These are phyloP conservation scores for Ogataea chonburiensis DNA, from an alignment of 805 yeast genomes.

Conservation along the genomic window DNA sequence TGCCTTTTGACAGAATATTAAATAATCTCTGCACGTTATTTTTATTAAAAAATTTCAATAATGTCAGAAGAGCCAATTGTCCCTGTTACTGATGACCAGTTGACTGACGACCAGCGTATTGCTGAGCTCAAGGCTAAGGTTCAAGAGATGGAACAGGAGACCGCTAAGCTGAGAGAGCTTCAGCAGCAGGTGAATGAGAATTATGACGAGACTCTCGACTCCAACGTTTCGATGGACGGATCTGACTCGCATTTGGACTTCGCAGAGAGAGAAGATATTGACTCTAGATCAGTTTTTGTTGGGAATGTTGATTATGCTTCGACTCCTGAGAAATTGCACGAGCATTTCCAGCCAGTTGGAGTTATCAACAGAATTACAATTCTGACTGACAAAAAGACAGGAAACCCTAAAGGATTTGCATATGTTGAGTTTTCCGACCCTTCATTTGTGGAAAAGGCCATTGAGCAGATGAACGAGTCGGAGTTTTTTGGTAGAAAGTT, in stretches of 20 bases:
- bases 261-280: constrained; percentile 58
- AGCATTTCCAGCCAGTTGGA: constrained; percentile 69
- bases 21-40: constrained; percentile 4
- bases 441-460: constrained; percentile 61
- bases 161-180: constrained; percentile 57
- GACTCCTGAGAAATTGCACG: constrained; percentile 76
- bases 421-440: constrained; percentile 79
- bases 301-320: constrained; percentile 83
- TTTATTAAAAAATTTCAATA: constrained; percentile 1
- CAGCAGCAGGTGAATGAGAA: constrained; percentile 38
- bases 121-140: constrained; percentile 44
- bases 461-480: constrained; percentile 58
- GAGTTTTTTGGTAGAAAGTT: constrained; percentile 66
- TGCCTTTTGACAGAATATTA: constrained; percentile 1
- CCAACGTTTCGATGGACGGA: constrained; percentile 20
- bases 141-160: constrained; percentile 61
- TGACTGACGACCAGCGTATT: constrained; percentile 25
- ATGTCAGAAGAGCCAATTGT: constrained; percentile 11
- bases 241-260: constrained; percentile 21
- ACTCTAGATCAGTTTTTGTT: constrained; percentile 72
- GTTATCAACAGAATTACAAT: constrained; percentile 79
- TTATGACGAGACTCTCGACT: constrained; percentile 10
- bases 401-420: constrained; percentile 85
- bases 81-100: constrained; percentile 1
- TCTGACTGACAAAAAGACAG: constrained; percentile 66